Evolutionary conservation across 2,329 filamentous ascomycete species (phyloP).

Genomic region (Phyllosticta ampelicida): DNA sequence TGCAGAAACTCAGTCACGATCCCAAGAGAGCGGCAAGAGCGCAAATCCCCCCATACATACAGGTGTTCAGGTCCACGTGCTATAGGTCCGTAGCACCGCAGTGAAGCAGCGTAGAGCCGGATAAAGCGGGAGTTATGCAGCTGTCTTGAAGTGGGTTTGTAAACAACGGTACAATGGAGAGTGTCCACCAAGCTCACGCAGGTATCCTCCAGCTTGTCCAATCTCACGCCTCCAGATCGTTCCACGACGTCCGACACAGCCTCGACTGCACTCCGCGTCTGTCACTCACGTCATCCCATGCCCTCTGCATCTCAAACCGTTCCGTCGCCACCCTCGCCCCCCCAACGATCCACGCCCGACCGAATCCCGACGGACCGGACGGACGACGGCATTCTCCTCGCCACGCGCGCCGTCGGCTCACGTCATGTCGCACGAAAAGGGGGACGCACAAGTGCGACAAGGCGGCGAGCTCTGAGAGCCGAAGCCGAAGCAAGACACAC

Average conservation of each 20-base stretch:
- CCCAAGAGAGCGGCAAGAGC: background rate
- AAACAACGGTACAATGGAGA: background rate
- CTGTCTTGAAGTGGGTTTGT: background rate
- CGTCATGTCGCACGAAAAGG: background rate
- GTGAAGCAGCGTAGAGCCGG: background rate
- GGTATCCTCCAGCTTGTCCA: background rate
- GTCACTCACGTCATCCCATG: background rate
- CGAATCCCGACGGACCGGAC: background rate
- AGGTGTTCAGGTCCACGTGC: background rate
- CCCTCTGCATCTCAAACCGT: background rate
- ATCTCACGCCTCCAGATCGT: background rate
- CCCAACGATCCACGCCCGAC: background rate
- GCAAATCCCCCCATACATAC: background rate
- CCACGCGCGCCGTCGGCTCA: background rate
- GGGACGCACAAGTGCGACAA: background rate
- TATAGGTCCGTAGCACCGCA: background rate
- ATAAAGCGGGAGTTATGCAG: background rate
- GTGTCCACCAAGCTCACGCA: background rate
- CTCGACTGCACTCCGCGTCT: background rate
- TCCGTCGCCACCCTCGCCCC: too few relatives aligned
- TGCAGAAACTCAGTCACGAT: too few relatives aligned
- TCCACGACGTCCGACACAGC: background rate
- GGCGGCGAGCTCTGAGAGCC: background rate
- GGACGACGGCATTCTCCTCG: background rate
- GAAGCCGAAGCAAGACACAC: background rate